phyloP scores from a whole-genome alignment of 1,139 yeast species.

The Kazachstania sp. region DNA sequence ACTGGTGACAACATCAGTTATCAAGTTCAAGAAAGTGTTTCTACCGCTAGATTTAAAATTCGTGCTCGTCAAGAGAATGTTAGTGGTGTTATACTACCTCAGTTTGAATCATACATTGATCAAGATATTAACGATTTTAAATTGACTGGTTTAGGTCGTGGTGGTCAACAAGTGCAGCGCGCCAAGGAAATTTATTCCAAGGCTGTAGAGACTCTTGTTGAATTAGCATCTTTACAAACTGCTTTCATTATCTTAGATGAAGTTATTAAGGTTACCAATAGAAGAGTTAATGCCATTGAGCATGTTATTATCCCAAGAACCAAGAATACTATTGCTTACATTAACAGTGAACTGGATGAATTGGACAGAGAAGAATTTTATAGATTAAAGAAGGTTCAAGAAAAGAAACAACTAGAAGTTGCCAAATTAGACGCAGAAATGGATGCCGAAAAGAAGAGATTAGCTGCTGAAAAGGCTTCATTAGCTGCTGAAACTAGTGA shows the following conservation, averaged over 20 bases:
- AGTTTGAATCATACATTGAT: constrained; percentile 77
- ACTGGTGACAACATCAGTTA: constrained; percentile 92
- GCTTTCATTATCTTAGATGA: constrained; percentile 95
- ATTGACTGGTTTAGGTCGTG: constrained; percentile 94
- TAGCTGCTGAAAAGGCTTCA: constrained; percentile 12
- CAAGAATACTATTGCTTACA: constrained; percentile 87
- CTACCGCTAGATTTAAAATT: constrained; percentile 75
- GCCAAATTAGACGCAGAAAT: constrained; percentile 32
- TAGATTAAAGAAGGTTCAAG: constrained; percentile 88
- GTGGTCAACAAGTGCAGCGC: constrained; percentile 96
- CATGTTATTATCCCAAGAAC: constrained; percentile 97
- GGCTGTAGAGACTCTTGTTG: constrained; percentile 93
- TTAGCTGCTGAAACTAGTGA: constrained; percentile 7
- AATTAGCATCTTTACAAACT: constrained; percentile 88
- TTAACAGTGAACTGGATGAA: constrained; percentile 93
- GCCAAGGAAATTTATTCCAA: constrained; percentile 89
- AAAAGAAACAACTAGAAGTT: constrained; percentile 68
- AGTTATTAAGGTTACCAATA: constrained; percentile 92
- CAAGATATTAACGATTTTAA: constrained; percentile 86
- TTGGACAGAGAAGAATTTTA: constrained; percentile 97
- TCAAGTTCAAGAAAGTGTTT: constrained; percentile 92
- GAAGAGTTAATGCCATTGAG: constrained; percentile 98
- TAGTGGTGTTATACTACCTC: constrained; percentile 89
- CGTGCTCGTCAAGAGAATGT: constrained; percentile 93
- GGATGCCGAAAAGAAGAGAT: constrained; percentile 20